phyloP scores from a whole-genome alignment of 164 flowering plant species.

The Tinospora cordifolia region DNA sequence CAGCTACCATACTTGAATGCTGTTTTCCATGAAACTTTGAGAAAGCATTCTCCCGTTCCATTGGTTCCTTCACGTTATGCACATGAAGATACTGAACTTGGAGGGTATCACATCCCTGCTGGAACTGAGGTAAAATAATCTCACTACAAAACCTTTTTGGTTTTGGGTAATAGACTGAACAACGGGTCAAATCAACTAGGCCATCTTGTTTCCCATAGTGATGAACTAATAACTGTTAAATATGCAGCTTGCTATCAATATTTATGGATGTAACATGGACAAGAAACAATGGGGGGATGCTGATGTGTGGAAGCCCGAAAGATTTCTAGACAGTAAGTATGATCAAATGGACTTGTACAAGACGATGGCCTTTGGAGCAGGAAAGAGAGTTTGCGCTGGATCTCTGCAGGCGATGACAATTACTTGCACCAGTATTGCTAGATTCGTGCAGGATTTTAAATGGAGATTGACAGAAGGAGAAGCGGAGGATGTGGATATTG shows the following conservation, averaged over 20 bases:
- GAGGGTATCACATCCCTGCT: constrained; percentile 70
- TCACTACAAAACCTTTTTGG: background rate
- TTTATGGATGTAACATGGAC: constrained; percentile 88
- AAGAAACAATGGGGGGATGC: constrained; percentile 65
- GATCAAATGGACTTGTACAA: constrained; percentile 60
- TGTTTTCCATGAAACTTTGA: constrained; percentile 81
- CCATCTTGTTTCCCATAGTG: background rate
- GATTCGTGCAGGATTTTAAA: constrained; percentile 73
- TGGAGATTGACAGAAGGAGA: constrained; percentile 67
- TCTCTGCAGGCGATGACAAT: constrained; percentile 70
- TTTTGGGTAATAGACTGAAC: too few relatives aligned
- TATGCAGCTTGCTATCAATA: constrained; percentile 71
- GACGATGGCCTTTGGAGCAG: constrained; percentile 97
- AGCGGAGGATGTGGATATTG: constrained; percentile 57
- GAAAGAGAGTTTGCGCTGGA: constrained; percentile 89
- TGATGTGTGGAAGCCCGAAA: constrained; percentile 80
- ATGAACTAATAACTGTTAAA: background rate
- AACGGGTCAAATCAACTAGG: too few relatives aligned
- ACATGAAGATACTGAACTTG: constrained; percentile 80
- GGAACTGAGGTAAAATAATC: constrained; percentile 60
- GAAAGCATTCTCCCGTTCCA: constrained; percentile 77
- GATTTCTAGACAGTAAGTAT: constrained; percentile 50
- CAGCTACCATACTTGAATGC: constrained; percentile 63
- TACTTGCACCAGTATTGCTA: constrained; percentile 55
- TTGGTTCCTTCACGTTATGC: constrained; percentile 65